phyloP scores from a whole-genome alignment of 768 basidiomycete genomes.

The Naganishia onofrii region DNA sequence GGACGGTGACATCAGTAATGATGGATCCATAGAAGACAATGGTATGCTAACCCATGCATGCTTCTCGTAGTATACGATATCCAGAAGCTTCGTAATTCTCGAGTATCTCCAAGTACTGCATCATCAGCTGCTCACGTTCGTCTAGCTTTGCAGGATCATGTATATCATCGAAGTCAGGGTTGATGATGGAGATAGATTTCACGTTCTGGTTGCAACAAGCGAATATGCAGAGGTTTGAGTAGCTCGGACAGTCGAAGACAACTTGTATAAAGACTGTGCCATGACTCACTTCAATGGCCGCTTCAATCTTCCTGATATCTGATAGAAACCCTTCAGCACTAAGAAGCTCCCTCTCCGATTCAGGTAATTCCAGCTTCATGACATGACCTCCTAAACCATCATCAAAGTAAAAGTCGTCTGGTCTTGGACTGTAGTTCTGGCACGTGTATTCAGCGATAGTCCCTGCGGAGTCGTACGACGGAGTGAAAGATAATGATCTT shows the following conservation, averaged over 20 bases:
- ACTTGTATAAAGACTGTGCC: neutral
- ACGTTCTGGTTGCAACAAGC: neutral
- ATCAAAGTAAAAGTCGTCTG: constrained; percentile 18
- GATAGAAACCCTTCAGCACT: constrained; percentile 1
- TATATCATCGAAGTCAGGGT: neutral
- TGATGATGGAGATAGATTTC: neutral
- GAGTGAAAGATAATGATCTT: neutral
- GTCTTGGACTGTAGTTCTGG: constrained; percentile 2
- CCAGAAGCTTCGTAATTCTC: constrained; percentile 1
- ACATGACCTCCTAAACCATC: constrained; percentile 10
- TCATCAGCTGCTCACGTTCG: neutral
- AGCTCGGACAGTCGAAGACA: no score
- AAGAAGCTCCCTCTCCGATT: neutral
- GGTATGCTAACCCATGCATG: constrained; percentile 5
- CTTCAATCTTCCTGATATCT: constrained; percentile 9
- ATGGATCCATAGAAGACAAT: neutral
- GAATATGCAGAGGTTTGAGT: neutral
- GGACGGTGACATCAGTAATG: neutral
- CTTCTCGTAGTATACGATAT: constrained; percentile 16
- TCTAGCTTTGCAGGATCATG: neutral
- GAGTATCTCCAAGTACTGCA: neutral
- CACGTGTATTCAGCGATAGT: neutral
- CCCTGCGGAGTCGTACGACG: neutral
- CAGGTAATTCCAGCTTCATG: constrained; percentile 5
- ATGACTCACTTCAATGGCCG: neutral